Evolutionary conservation across 2,329 filamentous ascomycete species (phyloP).

Genomic region (Fusarium musae): DNA sequence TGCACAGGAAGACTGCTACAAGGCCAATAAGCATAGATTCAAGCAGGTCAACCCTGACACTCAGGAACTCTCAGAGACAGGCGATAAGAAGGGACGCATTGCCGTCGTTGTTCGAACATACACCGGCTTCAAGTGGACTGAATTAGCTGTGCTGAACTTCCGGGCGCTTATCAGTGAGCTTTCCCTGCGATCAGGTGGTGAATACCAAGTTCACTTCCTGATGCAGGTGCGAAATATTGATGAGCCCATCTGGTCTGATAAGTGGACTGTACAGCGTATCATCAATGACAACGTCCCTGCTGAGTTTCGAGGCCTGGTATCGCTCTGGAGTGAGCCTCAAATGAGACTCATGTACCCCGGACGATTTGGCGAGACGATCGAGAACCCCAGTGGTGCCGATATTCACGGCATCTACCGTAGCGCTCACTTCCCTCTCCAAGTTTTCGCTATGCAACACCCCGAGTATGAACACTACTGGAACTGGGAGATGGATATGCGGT

Average conservation of each 20-base stretch:
- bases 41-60: constrained; percentile 53
- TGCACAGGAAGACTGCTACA: constrained; percentile 64
- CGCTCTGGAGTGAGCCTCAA: constrained; percentile 85
- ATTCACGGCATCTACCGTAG: constrained; percentile 77
- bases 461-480: constrained; percentile 77
- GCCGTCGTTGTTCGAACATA: constrained; percentile 85
- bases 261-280: constrained; percentile 76
- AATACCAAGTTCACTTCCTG: constrained; percentile 85
- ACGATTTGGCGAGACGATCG: constrained; percentile 75
- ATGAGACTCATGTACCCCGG: constrained; percentile 82
- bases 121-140: constrained; percentile 80
- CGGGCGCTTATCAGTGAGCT: constrained; percentile 84
- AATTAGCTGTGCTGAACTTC: constrained; percentile 82
- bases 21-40: constrained; percentile 73
- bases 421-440: constrained; percentile 70
- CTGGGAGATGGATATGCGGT: constrained; percentile 76
- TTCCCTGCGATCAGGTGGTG: constrained; percentile 79
- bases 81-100: constrained; percentile 66
- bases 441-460: constrained; percentile 71
- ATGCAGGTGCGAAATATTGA: constrained; percentile 86
- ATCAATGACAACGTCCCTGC: constrained; percentile 72
- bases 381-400: constrained; percentile 65
- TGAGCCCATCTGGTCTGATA: constrained; percentile 83
- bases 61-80: constrained; percentile 46
- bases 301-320: constrained; percentile 84